phyloP scores from a whole-genome alignment of 2,329 filamentous ascomycete genomes.

The Onygenales sp. region DNA sequence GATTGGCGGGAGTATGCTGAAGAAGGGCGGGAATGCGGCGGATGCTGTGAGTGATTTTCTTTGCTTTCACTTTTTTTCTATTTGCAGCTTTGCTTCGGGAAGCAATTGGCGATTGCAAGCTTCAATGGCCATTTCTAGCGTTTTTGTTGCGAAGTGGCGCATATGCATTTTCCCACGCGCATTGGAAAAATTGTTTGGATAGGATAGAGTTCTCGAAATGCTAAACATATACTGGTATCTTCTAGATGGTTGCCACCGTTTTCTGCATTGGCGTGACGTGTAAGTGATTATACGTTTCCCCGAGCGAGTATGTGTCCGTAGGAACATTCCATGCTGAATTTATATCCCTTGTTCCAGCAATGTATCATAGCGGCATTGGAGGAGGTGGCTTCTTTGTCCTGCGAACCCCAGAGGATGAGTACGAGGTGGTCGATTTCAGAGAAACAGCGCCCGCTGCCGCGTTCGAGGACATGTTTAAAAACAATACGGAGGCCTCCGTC shows the following conservation, averaged over 20 bases:
- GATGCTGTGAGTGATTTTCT: conserved; percentile 47
- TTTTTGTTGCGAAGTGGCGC: background rate
- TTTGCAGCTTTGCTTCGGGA: background rate
- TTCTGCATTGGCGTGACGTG: conserved; percentile 66
- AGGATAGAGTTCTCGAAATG: background rate
- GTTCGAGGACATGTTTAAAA: conserved; percentile 73
- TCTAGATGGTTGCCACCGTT: conserved; percentile 57
- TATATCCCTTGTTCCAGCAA: conserved; percentile 31
- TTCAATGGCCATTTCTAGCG: background rate
- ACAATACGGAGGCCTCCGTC: conserved; percentile 58
- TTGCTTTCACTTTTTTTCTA: background rate
- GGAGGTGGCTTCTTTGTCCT: conserved; percentile 88
- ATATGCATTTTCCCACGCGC: background rate
- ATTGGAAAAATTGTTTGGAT: background rate
- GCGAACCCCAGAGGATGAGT: conserved; percentile 60
- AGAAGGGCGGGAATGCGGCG: conserved; percentile 59
- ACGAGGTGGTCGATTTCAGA: conserved; percentile 82
- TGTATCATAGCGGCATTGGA: conserved; percentile 73
- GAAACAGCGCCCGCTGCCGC: conserved; percentile 79
- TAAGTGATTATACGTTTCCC: conserved; percentile 15
- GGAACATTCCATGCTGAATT: background rate
- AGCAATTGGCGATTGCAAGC: too few relatives aligned
- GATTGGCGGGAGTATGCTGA: conserved; percentile 57
- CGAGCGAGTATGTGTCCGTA: background rate
- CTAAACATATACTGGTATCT: background rate